Conservation (phyloP, 2,329 filamentous ascomycete genomes). For the Lachnellula arida region DNA sequence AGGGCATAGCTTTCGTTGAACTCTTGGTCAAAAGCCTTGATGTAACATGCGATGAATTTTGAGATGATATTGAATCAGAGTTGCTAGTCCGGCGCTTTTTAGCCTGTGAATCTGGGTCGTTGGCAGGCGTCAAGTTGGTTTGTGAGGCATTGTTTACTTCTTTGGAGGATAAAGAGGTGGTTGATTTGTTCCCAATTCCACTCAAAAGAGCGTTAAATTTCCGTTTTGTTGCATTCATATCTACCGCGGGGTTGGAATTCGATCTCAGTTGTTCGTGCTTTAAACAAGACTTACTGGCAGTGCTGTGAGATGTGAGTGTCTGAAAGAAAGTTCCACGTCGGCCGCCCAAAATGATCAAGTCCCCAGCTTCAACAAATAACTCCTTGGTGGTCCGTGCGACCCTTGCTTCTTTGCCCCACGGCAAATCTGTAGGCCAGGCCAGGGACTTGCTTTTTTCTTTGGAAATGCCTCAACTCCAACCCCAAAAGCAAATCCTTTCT, state of each 20-base stretch:
- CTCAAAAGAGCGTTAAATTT: constrained; percentile 77
- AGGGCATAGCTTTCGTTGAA: constrained; percentile 14
- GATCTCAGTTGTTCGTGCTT: neutral
- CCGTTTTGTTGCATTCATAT: constrained; percentile 74
- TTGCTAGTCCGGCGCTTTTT: constrained; percentile 30
- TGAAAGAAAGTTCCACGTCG: neutral
- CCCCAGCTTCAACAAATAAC: neutral
- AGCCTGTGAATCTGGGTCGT: constrained; percentile 16
- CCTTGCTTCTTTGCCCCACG: constrained; percentile 3
- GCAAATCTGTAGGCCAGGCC: neutral
- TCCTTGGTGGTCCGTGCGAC: constrained; percentile 7
- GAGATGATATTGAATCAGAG: constrained; percentile 7
- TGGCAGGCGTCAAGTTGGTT: constrained; percentile 27
- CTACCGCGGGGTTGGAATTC: neutral
- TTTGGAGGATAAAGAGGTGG: constrained; percentile 38
- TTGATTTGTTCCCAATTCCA: constrained; percentile 49
- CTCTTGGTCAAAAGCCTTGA: constrained; percentile 1
- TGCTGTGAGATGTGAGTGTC: neutral
- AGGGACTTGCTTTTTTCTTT: no score
- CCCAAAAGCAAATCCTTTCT: neutral
- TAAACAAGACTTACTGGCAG: neutral
- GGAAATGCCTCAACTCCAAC: no score
- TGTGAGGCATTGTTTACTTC: constrained; percentile 35
- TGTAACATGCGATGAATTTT: constrained; percentile 1
- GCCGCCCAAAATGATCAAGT: neutral